phyloP scores from a whole-genome alignment of 2,329 filamentous ascomycete genomes.

The Neobulgaria alba region DNA sequence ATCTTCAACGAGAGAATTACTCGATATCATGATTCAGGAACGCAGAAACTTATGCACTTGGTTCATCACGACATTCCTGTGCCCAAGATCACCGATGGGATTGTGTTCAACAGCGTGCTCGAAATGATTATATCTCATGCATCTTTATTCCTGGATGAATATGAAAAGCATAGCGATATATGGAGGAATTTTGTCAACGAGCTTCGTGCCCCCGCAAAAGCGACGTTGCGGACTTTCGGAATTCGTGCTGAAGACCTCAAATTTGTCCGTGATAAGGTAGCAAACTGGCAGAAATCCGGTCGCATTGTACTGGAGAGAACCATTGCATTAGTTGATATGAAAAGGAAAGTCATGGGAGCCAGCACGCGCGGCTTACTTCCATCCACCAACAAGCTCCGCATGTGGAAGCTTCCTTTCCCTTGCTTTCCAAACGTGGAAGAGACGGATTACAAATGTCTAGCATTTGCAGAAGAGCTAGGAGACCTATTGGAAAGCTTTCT shows the following conservation, averaged over 20 bases:
- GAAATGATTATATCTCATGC: neutral
- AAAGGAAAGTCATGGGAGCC: neutral
- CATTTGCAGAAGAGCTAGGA: neutral
- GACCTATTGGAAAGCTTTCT: neutral
- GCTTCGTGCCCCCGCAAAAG: neutral
- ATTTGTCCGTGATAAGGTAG: neutral
- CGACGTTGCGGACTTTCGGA: neutral
- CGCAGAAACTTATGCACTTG: conserved; percentile 1
- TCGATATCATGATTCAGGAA: conserved; percentile 3
- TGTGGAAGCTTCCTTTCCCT: neutral
- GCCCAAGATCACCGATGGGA: neutral
- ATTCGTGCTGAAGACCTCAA: no score
- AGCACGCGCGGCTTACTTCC: neutral
- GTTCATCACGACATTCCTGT: neutral
- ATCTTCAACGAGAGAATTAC: conserved; percentile 3
- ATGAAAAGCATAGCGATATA: neutral
- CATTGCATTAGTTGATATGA: conserved; percentile 1
- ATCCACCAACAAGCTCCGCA: neutral
- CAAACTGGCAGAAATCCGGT: conserved; percentile 4
- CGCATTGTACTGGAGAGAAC: conserved; percentile 7
- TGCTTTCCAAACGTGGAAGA: neutral
- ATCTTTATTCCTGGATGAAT: neutral
- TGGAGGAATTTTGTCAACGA: neutral
- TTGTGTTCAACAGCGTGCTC: neutral
- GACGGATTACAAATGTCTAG: neutral